phyloP scores from a whole-genome alignment of 2,329 filamentous ascomycete species.

The Plectosphaerella plurivora region DNA sequence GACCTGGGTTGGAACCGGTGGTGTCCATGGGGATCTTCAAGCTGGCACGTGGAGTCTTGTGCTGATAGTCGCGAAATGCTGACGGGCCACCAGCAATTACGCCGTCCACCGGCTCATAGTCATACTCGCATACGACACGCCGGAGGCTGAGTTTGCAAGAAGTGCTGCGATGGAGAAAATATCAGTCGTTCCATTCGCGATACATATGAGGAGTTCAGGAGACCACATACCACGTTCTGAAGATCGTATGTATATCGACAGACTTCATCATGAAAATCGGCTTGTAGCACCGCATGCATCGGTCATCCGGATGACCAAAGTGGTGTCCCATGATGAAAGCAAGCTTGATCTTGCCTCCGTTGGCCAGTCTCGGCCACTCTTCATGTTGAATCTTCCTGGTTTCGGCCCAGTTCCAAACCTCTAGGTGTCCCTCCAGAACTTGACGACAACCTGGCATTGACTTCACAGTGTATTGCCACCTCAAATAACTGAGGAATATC shows the following conservation, averaged over 20 bases:
- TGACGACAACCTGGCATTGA: neutral
- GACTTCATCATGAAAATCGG: neutral
- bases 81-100: neutral
- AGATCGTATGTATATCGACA: neutral
- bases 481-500: neutral
- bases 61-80: neutral
- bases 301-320: neutral
- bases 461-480: neutral
- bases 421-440: neutral
- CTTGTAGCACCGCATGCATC: neutral
- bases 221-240: neutral
- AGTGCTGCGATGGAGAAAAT: neutral
- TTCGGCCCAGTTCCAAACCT: neutral
- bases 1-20: no score
- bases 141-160: neutral
- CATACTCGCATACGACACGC: neutral
- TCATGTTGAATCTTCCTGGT: neutral
- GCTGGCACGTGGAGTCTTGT: no score
- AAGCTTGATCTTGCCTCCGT: neutral
- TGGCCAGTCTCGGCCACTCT: neutral
- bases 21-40: no score
- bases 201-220: neutral
- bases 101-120: neutral
- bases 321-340: neutral
- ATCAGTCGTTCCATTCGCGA: neutral